phyloP scores from a whole-genome alignment of 2,329 filamentous ascomycete genomes.

The Blastomyces parvus region DNA sequence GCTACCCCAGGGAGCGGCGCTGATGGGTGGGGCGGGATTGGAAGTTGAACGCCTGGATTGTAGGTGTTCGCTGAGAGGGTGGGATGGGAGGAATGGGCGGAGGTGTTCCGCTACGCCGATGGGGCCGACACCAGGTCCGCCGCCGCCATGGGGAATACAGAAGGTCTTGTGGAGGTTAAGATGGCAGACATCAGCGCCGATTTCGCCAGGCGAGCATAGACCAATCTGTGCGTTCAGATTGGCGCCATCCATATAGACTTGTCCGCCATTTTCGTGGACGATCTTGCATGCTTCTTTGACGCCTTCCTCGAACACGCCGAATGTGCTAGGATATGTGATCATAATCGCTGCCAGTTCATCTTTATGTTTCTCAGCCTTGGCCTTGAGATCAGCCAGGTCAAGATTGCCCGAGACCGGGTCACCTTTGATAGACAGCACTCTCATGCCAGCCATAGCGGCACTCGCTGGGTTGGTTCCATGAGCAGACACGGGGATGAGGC shows the following conservation, averaged over 20 bases:
- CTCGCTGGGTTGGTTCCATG: conserved; percentile 95
- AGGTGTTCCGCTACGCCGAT: conserved; percentile 85
- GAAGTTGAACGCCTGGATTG: conserved; percentile 29
- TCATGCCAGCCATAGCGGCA: conserved; percentile 92
- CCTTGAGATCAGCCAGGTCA: conserved; percentile 73
- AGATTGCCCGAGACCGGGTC: conserved; percentile 80
- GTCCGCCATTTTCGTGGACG: conserved; percentile 78
- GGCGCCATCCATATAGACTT: conserved; percentile 97
- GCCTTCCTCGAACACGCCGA: conserved; percentile 84
- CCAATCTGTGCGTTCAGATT: conserved; percentile 99
- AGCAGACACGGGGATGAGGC: conserved; percentile 86
- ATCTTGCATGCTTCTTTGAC: conserved; percentile 77
- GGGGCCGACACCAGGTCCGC: conserved; percentile 85
- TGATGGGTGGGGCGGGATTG: conserved; percentile 56
- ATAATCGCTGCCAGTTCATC: conserved; percentile 85
- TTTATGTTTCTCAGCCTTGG: conserved; percentile 80
- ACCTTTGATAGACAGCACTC: conserved; percentile 86
- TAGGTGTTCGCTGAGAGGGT: conserved; percentile 48
- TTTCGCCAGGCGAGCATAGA: conserved; percentile 85
- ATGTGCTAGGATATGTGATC: conserved; percentile 94
- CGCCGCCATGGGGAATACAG: conserved; percentile 93
- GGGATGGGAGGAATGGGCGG: conserved; percentile 62
- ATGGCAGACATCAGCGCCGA: conserved; percentile 94
- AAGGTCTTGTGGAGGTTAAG: conserved; percentile 98
- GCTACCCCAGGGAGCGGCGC: conserved; percentile 75